These are phyloP conservation scores for Peniophora sp. DNA, from an alignment of 1,284 basidiomycete species.

Conservation along the genomic window DNA sequence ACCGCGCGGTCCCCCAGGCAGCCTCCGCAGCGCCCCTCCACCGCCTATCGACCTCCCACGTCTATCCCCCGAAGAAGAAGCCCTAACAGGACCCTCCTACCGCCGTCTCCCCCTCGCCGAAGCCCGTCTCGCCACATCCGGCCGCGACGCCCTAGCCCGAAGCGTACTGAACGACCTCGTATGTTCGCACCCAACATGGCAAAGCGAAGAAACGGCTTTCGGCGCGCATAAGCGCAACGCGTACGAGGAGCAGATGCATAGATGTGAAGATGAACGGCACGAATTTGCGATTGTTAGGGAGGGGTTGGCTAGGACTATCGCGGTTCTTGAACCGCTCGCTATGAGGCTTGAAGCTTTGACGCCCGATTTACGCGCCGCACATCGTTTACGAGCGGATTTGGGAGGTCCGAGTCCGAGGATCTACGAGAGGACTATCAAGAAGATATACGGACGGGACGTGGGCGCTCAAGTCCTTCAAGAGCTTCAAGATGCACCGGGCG, in stretches of 20 bases:
- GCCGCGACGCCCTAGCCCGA: conserved; percentile 91
- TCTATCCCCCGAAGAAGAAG: conserved; percentile 63
- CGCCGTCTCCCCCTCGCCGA: conserved; percentile 61
- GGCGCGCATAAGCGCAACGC: conserved; percentile 95
- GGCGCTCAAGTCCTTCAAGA: conserved; percentile 84
- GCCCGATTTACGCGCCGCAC: conserved; percentile 77
- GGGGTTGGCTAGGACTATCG: conserved; percentile 86
- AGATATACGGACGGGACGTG: conserved; percentile 85
- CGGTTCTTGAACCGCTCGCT: conserved; percentile 86
- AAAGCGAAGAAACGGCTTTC: conserved; percentile 92
- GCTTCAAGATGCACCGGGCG: conserved; percentile 86
- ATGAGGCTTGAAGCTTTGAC: conserved; percentile 87
- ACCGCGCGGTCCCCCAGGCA: conserved; percentile 69
- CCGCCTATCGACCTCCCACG: conserved; percentile 54
- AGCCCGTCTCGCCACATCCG: conserved; percentile 86
- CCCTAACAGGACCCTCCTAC: conserved; percentile 76
- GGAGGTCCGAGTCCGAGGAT: conserved; percentile 85
- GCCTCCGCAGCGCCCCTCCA: conserved; percentile 62
- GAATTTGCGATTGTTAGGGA: conserved; percentile 98
- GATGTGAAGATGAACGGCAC: conserved; percentile 96
- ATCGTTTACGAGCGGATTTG: conserved; percentile 84
- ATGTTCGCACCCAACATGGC: conserved; percentile 98
- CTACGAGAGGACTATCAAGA: conserved; percentile 93
- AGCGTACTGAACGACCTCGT: conserved; percentile 95
- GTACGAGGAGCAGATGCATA: conserved; percentile 94